A percentile compares a stretch with the other conserved stretches of the same genome.
Conservation (phyloP, 192 early-diverging fungal genomes). For the Obelidium mucronatum region DNA sequence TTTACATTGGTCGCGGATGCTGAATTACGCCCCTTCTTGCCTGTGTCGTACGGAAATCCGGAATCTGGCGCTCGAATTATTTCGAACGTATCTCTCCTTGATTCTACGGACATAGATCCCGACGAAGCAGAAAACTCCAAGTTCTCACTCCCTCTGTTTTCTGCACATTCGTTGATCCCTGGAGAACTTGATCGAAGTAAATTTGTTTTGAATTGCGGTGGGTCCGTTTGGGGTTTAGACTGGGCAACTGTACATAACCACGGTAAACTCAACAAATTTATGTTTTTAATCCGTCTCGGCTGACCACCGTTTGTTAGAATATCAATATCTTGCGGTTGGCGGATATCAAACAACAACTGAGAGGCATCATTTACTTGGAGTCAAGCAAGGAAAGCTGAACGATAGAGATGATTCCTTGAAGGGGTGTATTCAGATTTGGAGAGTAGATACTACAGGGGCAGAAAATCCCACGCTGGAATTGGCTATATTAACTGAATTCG, state of each 20-base stretch:
- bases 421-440: conserved; percentile 54
- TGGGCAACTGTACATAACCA: conserved; percentile 38
- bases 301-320: too few species aligned
- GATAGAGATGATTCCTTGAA: conserved; percentile 26
- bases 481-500: conserved; percentile 42
- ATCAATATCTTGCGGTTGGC: conserved; percentile 48
- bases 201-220: conserved; percentile 46
- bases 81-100: neutral
- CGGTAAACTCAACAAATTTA: too few species aligned
- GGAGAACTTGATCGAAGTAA: conserved; percentile 21
- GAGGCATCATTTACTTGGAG: conserved; percentile 43
- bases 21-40: neutral
- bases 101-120: neutral
- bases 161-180: neutral
- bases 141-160: neutral
- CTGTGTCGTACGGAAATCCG: too few species aligned
- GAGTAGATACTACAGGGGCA: conserved; percentile 15
- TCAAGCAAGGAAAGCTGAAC: conserved; percentile 18
- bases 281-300: too few species aligned
- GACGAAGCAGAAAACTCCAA: neutral
- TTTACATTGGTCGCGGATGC: neutral
- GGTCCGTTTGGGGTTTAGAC: conserved; percentile 54
- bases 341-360: conserved; percentile 44
- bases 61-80: neutral
- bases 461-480: conserved; percentile 36